phyloP scores from a whole-genome alignment of 805 yeast species.

The Huiozyma sinensis region DNA sequence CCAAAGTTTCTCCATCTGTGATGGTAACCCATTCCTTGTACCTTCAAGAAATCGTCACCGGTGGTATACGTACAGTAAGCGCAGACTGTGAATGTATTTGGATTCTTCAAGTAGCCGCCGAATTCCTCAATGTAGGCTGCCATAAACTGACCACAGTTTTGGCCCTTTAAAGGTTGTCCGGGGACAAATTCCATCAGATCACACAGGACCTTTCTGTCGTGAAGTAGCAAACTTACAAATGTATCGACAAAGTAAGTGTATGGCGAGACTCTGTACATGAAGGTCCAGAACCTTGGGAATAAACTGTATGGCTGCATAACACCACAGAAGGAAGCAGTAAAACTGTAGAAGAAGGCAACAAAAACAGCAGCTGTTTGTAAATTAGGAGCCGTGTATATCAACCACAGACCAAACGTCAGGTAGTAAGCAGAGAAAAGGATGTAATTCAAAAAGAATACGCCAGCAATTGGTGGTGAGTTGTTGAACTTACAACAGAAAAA shows the following conservation, averaged over 20 bases:
- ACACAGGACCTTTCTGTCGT: slow-evolving; percentile 43
- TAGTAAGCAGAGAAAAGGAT: slow-evolving; percentile 33
- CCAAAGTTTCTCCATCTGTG: slow-evolving; percentile 55
- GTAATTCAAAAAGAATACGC: slow-evolving; percentile 37
- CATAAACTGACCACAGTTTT: slow-evolving; percentile 51
- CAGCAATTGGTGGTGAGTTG: slow-evolving; percentile 35
- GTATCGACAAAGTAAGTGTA: slow-evolving; percentile 47
- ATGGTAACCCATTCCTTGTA: slow-evolving; percentile 32
- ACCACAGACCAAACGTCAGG: slow-evolving; percentile 38
- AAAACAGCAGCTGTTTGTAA: slow-evolving; percentile 58
- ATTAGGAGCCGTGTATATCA: slow-evolving; percentile 53
- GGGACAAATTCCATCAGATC: slow-evolving; percentile 37
- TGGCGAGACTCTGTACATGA: slow-evolving; percentile 59
- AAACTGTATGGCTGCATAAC: slow-evolving; percentile 28
- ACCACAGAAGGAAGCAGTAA: slow-evolving; percentile 30
- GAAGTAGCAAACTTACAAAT: slow-evolving; percentile 38
- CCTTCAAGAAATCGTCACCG: slow-evolving; percentile 31
- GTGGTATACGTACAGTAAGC: slow-evolving; percentile 30
- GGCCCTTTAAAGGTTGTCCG: slow-evolving; percentile 43
- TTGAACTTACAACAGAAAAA: slow-evolving; percentile 40
- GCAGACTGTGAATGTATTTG: slow-evolving; percentile 34
- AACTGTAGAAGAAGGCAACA: slow-evolving; percentile 32
- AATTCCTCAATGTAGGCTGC: slow-evolving; percentile 31
- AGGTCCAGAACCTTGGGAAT: slow-evolving; percentile 66
- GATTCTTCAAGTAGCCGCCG: slow-evolving; percentile 47